Evolutionary conservation across 768 basidiomycete genomes (phyloP).

Genomic region (Suillus fuscotomentosus): DNA sequence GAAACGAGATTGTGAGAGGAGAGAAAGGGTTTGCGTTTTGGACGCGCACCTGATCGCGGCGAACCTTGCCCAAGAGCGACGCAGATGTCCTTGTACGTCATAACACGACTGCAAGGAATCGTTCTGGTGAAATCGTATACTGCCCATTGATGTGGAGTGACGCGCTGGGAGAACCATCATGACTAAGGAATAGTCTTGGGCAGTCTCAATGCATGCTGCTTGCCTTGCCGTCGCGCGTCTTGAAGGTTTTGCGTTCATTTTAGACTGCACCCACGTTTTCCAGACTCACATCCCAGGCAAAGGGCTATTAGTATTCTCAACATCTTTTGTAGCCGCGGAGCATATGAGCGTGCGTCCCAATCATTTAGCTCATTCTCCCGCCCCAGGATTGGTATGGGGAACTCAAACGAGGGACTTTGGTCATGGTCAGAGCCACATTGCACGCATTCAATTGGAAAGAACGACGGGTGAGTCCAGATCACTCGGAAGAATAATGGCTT

Average conservation of each 20-base stretch:
- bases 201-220: background rate
- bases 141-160: conserved; percentile 57
- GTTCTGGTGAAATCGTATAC: conserved; percentile 54
- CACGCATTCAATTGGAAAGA: too few species aligned
- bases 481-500: too few species aligned
- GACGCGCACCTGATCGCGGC: conserved; percentile 55
- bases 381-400: too few species aligned
- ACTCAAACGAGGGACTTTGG: too few species aligned
- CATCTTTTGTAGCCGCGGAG: too few species aligned
- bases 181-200: background rate
- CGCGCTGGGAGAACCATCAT: conserved; percentile 37
- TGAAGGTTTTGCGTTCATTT: conserved; percentile 20
- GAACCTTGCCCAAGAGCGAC: conserved; percentile 51
- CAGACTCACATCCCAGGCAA: too few species aligned
- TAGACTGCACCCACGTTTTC: background rate
- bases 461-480: too few species aligned
- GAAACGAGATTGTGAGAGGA: background rate
- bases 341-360: too few species aligned
- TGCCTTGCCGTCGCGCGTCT: conserved; percentile 29
- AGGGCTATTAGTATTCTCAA: too few species aligned
- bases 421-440: too few species aligned
- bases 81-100: conserved; percentile 56
- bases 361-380: too few species aligned
- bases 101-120: conserved; percentile 51
- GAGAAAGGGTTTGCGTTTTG: background rate